Evolutionary conservation across 2,329 filamentous ascomycete genomes (phyloP), one percentile per base, ranked within the genome.

Genomic region (Podosphaera xanthii): DNA sequence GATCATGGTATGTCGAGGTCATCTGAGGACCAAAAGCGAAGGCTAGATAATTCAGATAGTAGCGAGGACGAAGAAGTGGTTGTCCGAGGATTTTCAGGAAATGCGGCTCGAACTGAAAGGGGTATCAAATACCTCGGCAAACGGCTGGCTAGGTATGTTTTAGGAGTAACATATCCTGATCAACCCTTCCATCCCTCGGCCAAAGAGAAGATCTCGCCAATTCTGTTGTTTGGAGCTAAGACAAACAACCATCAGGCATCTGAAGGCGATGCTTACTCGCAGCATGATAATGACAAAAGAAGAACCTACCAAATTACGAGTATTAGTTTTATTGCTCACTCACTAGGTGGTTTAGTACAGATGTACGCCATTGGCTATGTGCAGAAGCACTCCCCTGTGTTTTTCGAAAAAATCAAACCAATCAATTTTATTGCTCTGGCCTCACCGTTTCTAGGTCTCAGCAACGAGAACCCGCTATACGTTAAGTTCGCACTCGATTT

Each of bases 91-190:
- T 97, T 91, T 68, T 82, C 84, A 5, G 89, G 87, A 54, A 97
- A 97, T 70, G 87, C 87, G 6, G 88, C 87, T 40, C 84, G 86
- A 60, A 98, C 92, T 1, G 92, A 98, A 72, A 83, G 84, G 63
- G 92, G 92, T 14, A 97, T 98, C 67, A 95, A 97, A 70, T 98
- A 95, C 70, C 79, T 98, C 4, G 92, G 92, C 30, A 97, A 97
- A 70, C 81, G 92, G 57, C 78, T 98, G 34, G 92, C 92, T 30
- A 90, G 90, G 73, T 94, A 91, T 69, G 81, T 97, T 36, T 76
- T 98, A 50, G 79, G 84, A 58, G 83, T 95, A 73, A 95, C 91
- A 36, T 95, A 94, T 68, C 92, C 92, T 0, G 89, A 96, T 67
- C 90, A 97, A 66, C 89, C 91, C 3, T 94, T 84, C 66, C 75